Conservation (phyloP, 345 rosid genomes). For the Dipteronia dyeriana region DNA sequence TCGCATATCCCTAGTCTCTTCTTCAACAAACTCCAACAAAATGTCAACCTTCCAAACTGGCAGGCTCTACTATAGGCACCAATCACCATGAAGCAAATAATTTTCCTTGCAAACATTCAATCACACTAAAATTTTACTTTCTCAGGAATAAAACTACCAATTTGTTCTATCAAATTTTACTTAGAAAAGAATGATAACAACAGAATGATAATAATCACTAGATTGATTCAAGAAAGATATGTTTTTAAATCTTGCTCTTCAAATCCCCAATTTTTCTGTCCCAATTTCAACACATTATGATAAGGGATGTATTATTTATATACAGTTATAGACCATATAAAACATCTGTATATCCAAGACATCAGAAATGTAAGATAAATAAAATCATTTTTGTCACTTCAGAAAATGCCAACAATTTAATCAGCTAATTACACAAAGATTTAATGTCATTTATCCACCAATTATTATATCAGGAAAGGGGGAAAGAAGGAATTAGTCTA, state of each 20-base stretch:
- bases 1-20: neutral
- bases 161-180: neutral
- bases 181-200: neutral
- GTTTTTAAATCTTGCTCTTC: neutral
- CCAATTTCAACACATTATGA: neutral
- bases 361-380: neutral
- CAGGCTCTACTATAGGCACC: neutral
- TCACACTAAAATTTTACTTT: neutral
- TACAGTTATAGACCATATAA: neutral
- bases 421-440: neutral
- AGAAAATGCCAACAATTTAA: neutral
- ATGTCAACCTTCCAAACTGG: neutral
- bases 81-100: neutral
- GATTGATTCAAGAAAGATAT: neutral
- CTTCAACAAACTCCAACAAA: neutral
- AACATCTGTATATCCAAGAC: neutral
- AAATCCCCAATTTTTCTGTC: neutral
- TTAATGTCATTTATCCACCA: neutral
- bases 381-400: neutral
- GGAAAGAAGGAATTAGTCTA: neutral
- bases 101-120: neutral
- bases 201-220: neutral
- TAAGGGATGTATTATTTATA: neutral
- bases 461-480: neutral
- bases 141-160: neutral